Percentiles rank a stretch among this genome's conserved stretches.
These are phyloP conservation scores for Nicotiana noctiflora DNA, from an alignment of 257 asterid species.

Conservation along the genomic window DNA sequence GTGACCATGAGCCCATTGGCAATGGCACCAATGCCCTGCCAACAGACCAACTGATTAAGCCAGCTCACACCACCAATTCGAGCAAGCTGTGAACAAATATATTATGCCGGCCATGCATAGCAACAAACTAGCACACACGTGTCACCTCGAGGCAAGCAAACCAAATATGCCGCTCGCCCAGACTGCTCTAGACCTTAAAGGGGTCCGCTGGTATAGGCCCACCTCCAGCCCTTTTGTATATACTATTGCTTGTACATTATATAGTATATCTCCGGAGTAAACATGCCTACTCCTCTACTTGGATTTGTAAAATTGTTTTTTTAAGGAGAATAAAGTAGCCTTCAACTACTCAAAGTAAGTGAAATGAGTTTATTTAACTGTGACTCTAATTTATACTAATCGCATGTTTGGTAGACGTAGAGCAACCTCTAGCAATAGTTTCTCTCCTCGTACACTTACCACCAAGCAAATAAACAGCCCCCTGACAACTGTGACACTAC, in stretches of 20 bases:
- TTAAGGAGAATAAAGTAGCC: not conserved
- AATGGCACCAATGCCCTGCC: not conserved
- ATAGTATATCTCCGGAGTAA: not conserved
- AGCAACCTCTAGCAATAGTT: not conserved
- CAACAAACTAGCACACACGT: not conserved
- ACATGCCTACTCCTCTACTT: conserved; percentile 1
- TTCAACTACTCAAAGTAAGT: not conserved
- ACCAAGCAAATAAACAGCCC: too few relatives aligned
- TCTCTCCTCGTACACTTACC: not conserved
- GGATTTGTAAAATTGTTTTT: not conserved
- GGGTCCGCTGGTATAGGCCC: not conserved
- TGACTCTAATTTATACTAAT: not conserved
- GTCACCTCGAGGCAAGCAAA: not conserved
- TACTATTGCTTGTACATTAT: not conserved
- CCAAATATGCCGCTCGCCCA: not conserved
- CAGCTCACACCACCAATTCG: not conserved
- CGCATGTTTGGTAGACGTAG: not conserved
- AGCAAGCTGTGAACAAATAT: not conserved
- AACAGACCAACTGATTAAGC: not conserved
- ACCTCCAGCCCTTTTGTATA: not conserved
- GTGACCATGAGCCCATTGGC: not conserved
- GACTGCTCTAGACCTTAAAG: not conserved
- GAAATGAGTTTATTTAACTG: not conserved
- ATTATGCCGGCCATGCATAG: not conserved
- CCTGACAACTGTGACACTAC: not conserved